Evolutionary conservation across 768 basidiomycete genomes (phyloP), one percentile per base, ranked within the genome.

Genomic region (Lactarius hengduanensis): DNA sequence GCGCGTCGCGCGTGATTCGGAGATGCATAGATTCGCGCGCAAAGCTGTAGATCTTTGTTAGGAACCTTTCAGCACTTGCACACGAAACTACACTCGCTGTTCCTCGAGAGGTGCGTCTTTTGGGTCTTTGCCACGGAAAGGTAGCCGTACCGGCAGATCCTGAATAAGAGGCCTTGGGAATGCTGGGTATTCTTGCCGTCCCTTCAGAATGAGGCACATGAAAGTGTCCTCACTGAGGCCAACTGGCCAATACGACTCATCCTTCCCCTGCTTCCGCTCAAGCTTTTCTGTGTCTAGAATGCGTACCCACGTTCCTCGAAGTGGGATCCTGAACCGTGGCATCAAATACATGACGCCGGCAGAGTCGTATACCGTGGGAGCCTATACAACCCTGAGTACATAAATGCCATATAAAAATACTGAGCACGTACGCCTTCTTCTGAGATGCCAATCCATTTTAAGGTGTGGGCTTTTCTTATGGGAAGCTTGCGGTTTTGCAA

Each of bases 181-280:
- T 30, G 84, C 84, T 11, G 97, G 97, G 72, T 92, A 75, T 72
- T 87, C 87, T 82, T 96, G 92, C 64, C 83, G 80, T 66, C 96
- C 96, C 94, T 98, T 98, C 66, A 98, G 78, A 70, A 98, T 96
- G 67, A 98, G 78, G 73, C 96, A 97, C 80, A 93, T 89, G 69
- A 97, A 85, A 53, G 83, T 87, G 61, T 83, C 86, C 41, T 83
- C 86, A 0, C 84, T 84, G 41, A 96, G 81, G 0, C 94, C 95
- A 59, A 98, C 90, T 4, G 94, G 92, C 97, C 97, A 99, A 75
- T 99, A 98, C 2, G 87, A 88, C 76, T 98, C 96, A 61, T 96
- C 88, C 73, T 96, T 96, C 34, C 94, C 95, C 72, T 90, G 84
- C 62, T 85, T 85, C 43, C 94, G 84, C 58, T 92, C 89, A 36